Base-by-base conservation (phyloP, 805 yeast genomes). In the Maudiozyma serrabonitensis region DNA sequence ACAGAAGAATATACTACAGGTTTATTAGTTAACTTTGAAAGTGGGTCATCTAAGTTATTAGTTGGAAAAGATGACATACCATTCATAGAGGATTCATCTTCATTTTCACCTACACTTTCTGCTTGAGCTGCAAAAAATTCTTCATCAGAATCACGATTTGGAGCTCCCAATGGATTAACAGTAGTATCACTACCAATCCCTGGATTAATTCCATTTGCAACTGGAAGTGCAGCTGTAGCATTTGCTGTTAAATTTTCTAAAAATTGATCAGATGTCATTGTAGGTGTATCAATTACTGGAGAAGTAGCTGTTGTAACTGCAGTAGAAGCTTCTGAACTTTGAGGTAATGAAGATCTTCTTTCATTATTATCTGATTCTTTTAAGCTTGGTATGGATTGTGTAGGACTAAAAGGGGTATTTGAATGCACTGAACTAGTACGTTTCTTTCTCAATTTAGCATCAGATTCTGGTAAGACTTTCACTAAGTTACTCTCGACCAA, bases 91-190 rank as follows among this genome's bases (percentile, higher is more conserved):
- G 41, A 18, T 18, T 18, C 41, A 35, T 35, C 38, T 6, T 35
- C 18, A 35, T n/a, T 35, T 4, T 19, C 18, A 35, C 15, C 38
- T 15, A 35, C 9, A 35, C 18, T 35, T 6, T n/a, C 38, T 4
- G 43, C 23, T 3, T 19, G 21, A 41, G 26, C 16, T 5, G 71
- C 71, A 57, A 80, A 79, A 56, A 79, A 78, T 42, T 78, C 81
- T 54, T 78, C 79, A 1, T 76, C 78, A 0, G 82, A 72, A 11
- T 67, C 63, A n/a, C 55, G 54, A 28, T 52, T 48, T n/a, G 38
- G 38, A n/a, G 63, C 61, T 4, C 38, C 42, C n/a, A 16, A 31
- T n/a, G 37, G 40, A 47, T 58, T 48, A 38, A 48, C 50, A 44
- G 50, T 49, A 16, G 23, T 8, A 8, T 63, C 50, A 47, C 62